These are phyloP conservation scores for Mycena albidolilacea DNA, from an alignment of 768 basidiomycete genomes.

Conservation along the genomic window DNA sequence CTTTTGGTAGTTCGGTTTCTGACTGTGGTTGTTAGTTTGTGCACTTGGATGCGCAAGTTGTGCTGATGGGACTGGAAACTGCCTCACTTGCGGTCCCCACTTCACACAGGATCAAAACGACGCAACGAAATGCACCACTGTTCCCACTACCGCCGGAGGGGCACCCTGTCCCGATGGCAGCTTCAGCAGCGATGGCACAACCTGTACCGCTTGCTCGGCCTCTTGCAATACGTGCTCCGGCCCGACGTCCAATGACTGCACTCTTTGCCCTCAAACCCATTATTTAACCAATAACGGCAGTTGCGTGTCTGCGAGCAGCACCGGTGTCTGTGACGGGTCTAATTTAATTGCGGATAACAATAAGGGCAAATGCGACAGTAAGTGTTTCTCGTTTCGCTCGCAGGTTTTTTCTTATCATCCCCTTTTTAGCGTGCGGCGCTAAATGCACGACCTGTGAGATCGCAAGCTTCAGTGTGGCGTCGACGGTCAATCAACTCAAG, in stretches of 20 bases:
- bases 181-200: slow-evolving; percentile 66
- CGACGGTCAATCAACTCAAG: slow-evolving; percentile 74
- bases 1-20: slow-evolving; percentile 21
- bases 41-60: slow-evolving; percentile 81
- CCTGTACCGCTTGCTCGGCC: slow-evolving; percentile 73
- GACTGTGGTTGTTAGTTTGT: slow-evolving; percentile 65
- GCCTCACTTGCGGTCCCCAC: slow-evolving; percentile 78
- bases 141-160: slow-evolving; percentile 66
- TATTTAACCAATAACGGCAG: slow-evolving; percentile 73
- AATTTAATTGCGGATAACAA: slow-evolving; percentile 84
- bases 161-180: slow-evolving; percentile 75
- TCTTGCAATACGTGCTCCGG: slow-evolving; percentile 82
- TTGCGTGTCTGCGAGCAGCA: slow-evolving; percentile 76
- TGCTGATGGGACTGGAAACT: slow-evolving; percentile 76
- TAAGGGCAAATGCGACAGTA: slow-evolving; percentile 89
- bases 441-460: slow-evolving; percentile 87
- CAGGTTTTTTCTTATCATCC: slow-evolving; percentile 13
- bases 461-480: slow-evolving; percentile 77
- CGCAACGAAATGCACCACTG: slow-evolving; percentile 74
- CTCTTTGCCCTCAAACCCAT: slow-evolving; percentile 73
- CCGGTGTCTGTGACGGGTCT: slow-evolving; percentile 83
- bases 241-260: slow-evolving; percentile 77
- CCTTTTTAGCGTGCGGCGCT: slow-evolving; percentile 77
- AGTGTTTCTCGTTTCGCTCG: slow-evolving; percentile 47
- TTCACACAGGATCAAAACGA: slow-evolving; percentile 79